These are phyloP conservation scores for Vishniacozyma victoriae DNA, from an alignment of 768 basidiomycete species.

Conservation along the genomic window DNA sequence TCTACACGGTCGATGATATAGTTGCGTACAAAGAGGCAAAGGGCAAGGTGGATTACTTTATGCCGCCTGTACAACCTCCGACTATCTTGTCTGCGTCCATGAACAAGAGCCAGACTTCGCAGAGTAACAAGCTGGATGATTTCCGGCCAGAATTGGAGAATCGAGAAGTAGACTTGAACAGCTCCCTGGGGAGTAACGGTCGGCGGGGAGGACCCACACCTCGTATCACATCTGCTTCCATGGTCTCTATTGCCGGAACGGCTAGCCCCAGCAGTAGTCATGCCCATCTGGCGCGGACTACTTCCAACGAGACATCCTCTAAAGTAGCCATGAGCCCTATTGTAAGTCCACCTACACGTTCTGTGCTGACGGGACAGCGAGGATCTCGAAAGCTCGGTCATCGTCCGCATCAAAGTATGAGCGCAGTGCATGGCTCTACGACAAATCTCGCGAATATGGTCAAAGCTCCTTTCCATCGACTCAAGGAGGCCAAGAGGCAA, in stretches of 20 bases:
- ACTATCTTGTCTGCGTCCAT: too few species aligned
- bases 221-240: not conserved
- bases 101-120: too few species aligned
- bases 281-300: slow-evolving; percentile 11
- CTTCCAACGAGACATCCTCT: slow-evolving; percentile 8
- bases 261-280: slow-evolving; percentile 2
- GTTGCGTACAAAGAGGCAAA: slow-evolving; percentile 23
- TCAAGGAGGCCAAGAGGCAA: slow-evolving; percentile 3
- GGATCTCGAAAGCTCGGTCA: too few species aligned
- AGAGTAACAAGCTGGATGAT: not conserved
- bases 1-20: slow-evolving; percentile 32
- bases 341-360: too few species aligned
- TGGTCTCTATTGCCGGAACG: not conserved
- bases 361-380: too few species aligned
- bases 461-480: slow-evolving; percentile 24
- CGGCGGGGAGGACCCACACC: too few species aligned
- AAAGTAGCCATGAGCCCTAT: not conserved
- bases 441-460: slow-evolving; percentile 19
- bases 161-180: too few species aligned
- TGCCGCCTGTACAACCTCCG: slow-evolving; percentile 20
- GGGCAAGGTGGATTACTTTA: slow-evolving; percentile 38
- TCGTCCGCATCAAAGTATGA: slow-evolving; percentile 21
- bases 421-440: slow-evolving; percentile 8
- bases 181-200: too few species aligned
- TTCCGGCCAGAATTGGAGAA: not conserved